These are phyloP conservation scores for Parietaria judaica DNA, from an alignment of 306 rosid species.

Conservation along the genomic window DNA sequence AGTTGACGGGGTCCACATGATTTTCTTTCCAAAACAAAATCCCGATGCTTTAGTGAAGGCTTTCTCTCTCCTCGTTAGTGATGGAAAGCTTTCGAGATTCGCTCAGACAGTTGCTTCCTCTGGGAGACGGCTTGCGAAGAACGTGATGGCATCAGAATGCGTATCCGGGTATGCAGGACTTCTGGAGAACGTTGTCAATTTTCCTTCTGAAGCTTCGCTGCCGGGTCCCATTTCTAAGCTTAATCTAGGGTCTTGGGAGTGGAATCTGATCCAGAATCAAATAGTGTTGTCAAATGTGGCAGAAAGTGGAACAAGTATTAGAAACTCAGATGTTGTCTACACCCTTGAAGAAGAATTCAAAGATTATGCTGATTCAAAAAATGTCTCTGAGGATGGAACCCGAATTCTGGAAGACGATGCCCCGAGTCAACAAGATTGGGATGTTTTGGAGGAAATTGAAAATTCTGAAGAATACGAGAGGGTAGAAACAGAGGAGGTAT, in stretches of 20 bases:
- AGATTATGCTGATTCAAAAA: constrained; percentile 31
- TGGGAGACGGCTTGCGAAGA: constrained; percentile 73
- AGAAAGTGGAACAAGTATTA: constrained; percentile 18
- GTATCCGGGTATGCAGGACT: constrained; percentile 69
- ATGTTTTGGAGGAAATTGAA: constrained; percentile 58
- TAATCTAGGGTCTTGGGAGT: constrained; percentile 64
- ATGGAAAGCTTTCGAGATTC: constrained; percentile 79
- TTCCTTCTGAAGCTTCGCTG: constrained; percentile 67
- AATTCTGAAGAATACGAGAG: constrained; percentile 67
- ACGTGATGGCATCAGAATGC: constrained; percentile 79
- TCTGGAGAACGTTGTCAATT: constrained; percentile 76
- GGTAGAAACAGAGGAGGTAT: constrained; percentile 85
- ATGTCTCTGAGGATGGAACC: constrained; percentile 36
- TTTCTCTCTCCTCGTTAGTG: constrained; percentile 71
- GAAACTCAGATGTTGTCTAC: constrained; percentile 40
- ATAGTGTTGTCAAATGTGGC: constrained; percentile 26
- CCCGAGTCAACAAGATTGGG: constrained; percentile 68
- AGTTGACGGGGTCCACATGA: constrained; percentile 66
- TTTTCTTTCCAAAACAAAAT: constrained; percentile 58
- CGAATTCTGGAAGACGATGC: constrained; percentile 34
- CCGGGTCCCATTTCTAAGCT: constrained; percentile 75
- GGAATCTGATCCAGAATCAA: constrained; percentile 59
- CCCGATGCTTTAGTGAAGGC: constrained; percentile 73
- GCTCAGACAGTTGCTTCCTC: constrained; percentile 67
- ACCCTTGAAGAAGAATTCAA: constrained; percentile 57